Conservation (phyloP, 768 basidiomycete species). For the Suillus americanus region DNA sequence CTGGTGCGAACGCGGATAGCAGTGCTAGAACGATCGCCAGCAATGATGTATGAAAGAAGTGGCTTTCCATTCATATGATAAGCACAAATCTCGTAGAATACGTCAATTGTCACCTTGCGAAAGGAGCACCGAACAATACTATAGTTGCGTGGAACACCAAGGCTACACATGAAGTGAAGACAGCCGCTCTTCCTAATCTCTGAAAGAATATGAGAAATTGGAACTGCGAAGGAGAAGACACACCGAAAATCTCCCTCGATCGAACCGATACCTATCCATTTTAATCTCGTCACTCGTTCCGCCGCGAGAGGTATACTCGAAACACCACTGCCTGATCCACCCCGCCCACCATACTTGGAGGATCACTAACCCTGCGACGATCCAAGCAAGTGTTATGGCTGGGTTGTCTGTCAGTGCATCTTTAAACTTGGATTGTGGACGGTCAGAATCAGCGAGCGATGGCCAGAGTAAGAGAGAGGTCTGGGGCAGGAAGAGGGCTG, state of each 20-base stretch:
- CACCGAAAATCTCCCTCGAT: slow-evolving; percentile 41
- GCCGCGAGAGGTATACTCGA: slow-evolving; percentile 40
- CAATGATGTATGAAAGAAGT: slow-evolving; percentile 60
- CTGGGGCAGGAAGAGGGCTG: slow-evolving; percentile 70
- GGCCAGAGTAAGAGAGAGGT: slow-evolving; percentile 44
- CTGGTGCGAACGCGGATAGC: slow-evolving; percentile 64
- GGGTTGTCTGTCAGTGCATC: slow-evolving; percentile 65
- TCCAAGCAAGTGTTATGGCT: slow-evolving; percentile 53
- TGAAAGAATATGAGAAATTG: slow-evolving; percentile 25
- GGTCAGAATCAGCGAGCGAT: slow-evolving; percentile 38
- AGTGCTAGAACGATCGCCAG: slow-evolving; percentile 69
- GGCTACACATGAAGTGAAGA: slow-evolving; percentile 52
- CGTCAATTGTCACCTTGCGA: slow-evolving; percentile 48
- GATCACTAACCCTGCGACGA: slow-evolving; percentile 51
- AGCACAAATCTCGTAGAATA: neutral
- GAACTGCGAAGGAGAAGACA: slow-evolving; percentile 19
- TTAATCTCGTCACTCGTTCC: slow-evolving; percentile 43
- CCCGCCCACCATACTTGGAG: slow-evolving; percentile 74
- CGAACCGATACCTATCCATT: slow-evolving; percentile 40
- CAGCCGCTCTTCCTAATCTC: slow-evolving; percentile 51
- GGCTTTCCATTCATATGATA: slow-evolving; percentile 33
- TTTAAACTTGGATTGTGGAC: slow-evolving; percentile 72
- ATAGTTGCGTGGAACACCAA: slow-evolving; percentile 47
- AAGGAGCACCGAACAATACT: slow-evolving; percentile 76
- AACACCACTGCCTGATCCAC: slow-evolving; percentile 61